Base-by-base conservation (phyloP, 495 filamentous ascomycete species). In the Wilcoxina mikolae region DNA sequence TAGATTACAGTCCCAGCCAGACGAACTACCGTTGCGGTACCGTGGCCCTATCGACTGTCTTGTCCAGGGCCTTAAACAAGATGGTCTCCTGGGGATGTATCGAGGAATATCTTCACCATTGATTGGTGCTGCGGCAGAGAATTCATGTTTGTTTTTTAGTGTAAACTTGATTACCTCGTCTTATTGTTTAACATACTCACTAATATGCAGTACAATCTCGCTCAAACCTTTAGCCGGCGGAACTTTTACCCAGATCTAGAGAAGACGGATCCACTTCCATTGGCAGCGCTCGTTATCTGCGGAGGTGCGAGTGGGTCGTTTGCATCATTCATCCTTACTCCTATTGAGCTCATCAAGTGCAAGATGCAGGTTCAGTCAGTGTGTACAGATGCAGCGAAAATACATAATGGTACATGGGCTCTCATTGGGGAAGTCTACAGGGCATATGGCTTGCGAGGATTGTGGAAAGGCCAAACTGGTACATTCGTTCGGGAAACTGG, bases 291-390 rank as follows among this genome's bases (percentile, higher is more conserved):
- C 1, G 70, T 87, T 61, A 69, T 80, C 29, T 84, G 83, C 35
- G 93, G 93, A 39, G 87, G 82, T 18, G 80, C 82, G 24, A 80
- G 86, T 12, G 93, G 93, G n/a, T 87, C 85, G 20, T 80, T 95
- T 61, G 95, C 93, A 1, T 89, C 84, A 2, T 71, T 96, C 29
- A 74, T 93, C 28, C 78, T 99, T 45, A 99, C 93, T 0, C 93
- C 93, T 0, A 87, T 99, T 52, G 93, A 99, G 67, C 77, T 99
- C 44, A 82, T 99, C 64, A 99, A 99, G 70, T 99, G 93, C 76
- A 90, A 90, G 70, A 93, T 99, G 75, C 93, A 99, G 68, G 87
- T 94, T 5, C 64, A 66, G 45, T 60, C 62, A 4, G 53, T 65
- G 20, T 52, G 51, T 4, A 17, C 44, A n/a, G 23, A 3, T 25